Base-by-base conservation (phyloP, 129 eudicot species). In the Erigeron canadensis region DNA sequence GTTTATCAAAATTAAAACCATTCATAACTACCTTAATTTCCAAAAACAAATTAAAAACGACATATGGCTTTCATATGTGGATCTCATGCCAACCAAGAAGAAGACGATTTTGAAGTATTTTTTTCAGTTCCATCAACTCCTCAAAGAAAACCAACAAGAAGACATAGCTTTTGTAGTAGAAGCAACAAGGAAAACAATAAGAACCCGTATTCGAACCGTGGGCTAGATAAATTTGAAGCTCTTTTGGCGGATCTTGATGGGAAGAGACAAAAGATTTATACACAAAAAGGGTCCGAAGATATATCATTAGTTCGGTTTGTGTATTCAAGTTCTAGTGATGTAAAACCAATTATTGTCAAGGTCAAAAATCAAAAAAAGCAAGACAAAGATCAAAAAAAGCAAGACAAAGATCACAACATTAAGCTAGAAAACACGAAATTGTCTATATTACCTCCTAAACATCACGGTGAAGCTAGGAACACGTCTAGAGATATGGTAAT, bases 191-290 rank as follows among this genome's bases (percentile, higher is more conserved):
- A 75, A 23, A 79, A 42, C 72, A 83, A n/a, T n/a, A n/a, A 75
- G 56, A 83, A 83, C 46, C 88, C 83, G 5, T 84, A 84, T 61
- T 54, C 88, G 9, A 56, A 28, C 73, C 83, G 82, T 0, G 88
- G 88, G 11, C 88, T 80, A 2, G 88, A 84, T 66, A 84, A 84
- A 19, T 84, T 84, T 17, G 75, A 75, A 38, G 83, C 80, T 37
- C 83, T 84, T 37, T 64, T 84, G 60, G 85, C 85, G 5, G 85
- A 84, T 72, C 77, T 84, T 23, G 88, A 84, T 54, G 78, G 78
- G 45, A 77, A 84, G 55, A 77, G 79, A 61, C 88, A 84, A 11
- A 59, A 84, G 81, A 80, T 80, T 47, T 83, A 57, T 47, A 79
- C 87, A 2, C 84, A 83, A 75, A 79, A 70, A 63, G 84, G 84